Evolutionary conservation across 2,329 filamentous ascomycete genomes (phyloP).

Genomic region (Penicillium sp.): DNA sequence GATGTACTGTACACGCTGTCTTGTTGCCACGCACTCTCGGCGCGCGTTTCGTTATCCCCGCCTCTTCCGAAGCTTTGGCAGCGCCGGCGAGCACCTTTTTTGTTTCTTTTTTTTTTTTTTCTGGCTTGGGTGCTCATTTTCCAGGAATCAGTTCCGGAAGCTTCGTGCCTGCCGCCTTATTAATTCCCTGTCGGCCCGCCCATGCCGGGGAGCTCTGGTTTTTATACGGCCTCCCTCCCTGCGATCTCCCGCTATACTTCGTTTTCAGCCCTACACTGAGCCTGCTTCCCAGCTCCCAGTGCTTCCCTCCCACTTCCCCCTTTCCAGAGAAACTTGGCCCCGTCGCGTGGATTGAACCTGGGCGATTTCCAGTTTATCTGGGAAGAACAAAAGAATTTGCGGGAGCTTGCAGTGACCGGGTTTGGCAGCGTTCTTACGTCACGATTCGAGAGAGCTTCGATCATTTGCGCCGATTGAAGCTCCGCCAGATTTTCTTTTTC

Average conservation of each 20-base stretch:
- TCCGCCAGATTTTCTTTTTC: slow-evolving; percentile 9
- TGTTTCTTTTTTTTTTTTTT: slow-evolving; percentile 9
- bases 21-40: slow-evolving; percentile 32
- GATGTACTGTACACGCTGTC: background rate
- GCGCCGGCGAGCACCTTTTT: slow-evolving; percentile 11
- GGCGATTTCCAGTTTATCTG: background rate
- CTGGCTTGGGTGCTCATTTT: no score
- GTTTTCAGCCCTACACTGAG: slow-evolving; percentile 25
- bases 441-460: slow-evolving; percentile 24
- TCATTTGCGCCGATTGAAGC: slow-evolving; percentile 15
- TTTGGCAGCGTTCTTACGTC: slow-evolving; percentile 21
- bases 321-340: background rate
- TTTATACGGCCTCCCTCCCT: slow-evolving; percentile 14
- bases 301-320: background rate
- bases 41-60: slow-evolving; percentile 29
- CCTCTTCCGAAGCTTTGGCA: slow-evolving; percentile 26
- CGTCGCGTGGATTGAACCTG: slow-evolving; percentile 6
- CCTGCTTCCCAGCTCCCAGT: slow-evolving; percentile 2
- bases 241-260: slow-evolving; percentile 16
- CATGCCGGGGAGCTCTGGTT: slow-evolving; percentile 1
- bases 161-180: slow-evolving; percentile 9
- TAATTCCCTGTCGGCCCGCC: slow-evolving; percentile 10
- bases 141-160: background rate
- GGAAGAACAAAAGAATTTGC: background rate
- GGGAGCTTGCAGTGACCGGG: slow-evolving; percentile 6